Evolutionary conservation across 2,329 filamentous ascomycete species (phyloP).

Genomic region (Helminthosporium solani): DNA sequence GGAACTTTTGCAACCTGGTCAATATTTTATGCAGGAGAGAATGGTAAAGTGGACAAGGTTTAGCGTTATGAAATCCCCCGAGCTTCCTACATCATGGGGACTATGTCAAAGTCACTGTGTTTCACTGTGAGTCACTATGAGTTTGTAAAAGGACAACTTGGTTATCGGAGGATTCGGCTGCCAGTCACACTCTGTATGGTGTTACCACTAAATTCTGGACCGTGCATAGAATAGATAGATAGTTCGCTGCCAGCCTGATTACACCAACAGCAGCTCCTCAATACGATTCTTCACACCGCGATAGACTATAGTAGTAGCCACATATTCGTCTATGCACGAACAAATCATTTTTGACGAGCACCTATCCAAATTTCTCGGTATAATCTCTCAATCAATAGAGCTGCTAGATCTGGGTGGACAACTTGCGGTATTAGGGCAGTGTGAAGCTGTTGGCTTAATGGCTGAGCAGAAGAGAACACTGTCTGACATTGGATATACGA

Average conservation of each 20-base stretch:
- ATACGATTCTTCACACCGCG: too few relatives aligned
- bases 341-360: constrained; percentile 24
- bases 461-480: too few relatives aligned
- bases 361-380: constrained; percentile 10
- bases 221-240: too few relatives aligned
- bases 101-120: too few relatives aligned
- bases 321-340: constrained; percentile 4
- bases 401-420: background rate
- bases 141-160: too few relatives aligned
- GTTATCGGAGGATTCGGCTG: too few relatives aligned
- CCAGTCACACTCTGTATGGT: too few relatives aligned
- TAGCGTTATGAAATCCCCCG: constrained; percentile 10
- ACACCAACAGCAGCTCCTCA: too few relatives aligned
- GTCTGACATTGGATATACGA: too few relatives aligned
- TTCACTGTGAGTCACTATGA: too few relatives aligned
- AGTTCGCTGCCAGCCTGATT: too few relatives aligned
- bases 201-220: too few relatives aligned
- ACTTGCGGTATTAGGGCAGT: background rate
- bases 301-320: constrained; percentile 21
- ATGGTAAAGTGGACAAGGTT: background rate
- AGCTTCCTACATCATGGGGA: constrained; percentile 20
- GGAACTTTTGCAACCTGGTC: background rate
- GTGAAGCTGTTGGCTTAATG: background rate
- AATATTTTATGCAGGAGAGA: background rate
- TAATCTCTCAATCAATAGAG: constrained; percentile 22